Base-by-base conservation (phyloP, 2,329 filamentous ascomycete genomes). In the Cryphonectria radicalis region DNA sequence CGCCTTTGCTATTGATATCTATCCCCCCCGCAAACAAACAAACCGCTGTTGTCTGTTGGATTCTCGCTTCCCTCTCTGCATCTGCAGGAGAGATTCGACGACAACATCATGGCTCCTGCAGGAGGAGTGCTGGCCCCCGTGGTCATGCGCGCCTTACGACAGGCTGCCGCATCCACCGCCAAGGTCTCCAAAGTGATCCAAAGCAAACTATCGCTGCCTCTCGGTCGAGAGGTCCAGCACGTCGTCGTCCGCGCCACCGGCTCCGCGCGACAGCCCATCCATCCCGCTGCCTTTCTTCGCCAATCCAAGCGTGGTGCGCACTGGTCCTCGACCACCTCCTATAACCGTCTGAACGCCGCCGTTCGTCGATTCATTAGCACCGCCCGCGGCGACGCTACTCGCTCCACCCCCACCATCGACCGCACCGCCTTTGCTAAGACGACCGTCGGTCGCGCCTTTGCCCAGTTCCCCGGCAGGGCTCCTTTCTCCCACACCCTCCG, bases 401-500 rank as follows among this genome's bases (percentile, higher is more conserved):
- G 78, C 35, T 73, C 78, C 46, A 76, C 77, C 13, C 75, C 81
- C 40, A 82, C 82, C 46, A 78, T 85, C 77, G 84, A 86, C 78
- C 84, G 86, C 73, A 82, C 81, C 73, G 84, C 84, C 75, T 83
- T 87, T 74, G 82, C 86, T 11, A 79, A 80, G 35, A 87, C 86
- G 25, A 83, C 81, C 72, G 86, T 83, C 19, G 84, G 86, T 22
- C 84, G 84, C 60, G 84, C 83, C 60, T 81, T 89, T 70, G 86
- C 85, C 43, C 88, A 90, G 73, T 87, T 92, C 71, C 90, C 93
- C 22, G 90, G 90, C 40, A 90, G 93, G 66, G 91, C 94, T 42
- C 95, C 95, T 0, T 98, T 98, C 80, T 92, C 94, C 4, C 94
- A 91, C 66, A 92, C 95, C 1, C 89, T 99, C 50, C 92, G 96